A percentile compares a stretch with the other conserved stretches of the same genome.
Conservation (phyloP, 495 filamentous ascomycete genomes). For the Neurospora intermedia region DNA sequence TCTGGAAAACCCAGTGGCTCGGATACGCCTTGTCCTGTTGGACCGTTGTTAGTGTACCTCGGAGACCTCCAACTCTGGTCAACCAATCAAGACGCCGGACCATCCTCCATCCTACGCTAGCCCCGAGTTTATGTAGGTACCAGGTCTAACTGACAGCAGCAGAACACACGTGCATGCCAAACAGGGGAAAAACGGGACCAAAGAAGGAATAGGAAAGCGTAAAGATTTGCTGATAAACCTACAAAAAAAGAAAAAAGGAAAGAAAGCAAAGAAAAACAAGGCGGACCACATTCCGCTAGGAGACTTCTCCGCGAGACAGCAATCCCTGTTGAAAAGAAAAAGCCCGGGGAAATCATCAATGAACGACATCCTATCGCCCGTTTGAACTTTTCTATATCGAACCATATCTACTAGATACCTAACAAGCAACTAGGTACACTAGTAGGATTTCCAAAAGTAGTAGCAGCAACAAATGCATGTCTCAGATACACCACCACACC, state of each 20-base stretch:
- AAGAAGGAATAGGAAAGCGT: neutral
- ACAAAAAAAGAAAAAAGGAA: neutral
- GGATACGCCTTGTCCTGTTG: neutral
- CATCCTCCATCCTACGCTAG: neutral
- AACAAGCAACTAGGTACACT: neutral
- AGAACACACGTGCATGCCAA: neutral
- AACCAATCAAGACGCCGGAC: neutral
- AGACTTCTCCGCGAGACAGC: neutral
- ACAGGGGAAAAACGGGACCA: neutral
- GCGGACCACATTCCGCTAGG: neutral
- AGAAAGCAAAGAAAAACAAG: neutral
- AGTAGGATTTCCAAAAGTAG: neutral
- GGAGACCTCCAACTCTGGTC: neutral
- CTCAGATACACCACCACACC: neutral
- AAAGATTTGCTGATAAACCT: neutral
- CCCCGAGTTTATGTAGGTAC: neutral
- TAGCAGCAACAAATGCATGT: neutral
- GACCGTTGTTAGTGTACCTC: neutral
- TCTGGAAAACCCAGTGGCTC: neutral
- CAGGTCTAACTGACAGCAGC: neutral
- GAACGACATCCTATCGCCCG: neutral
- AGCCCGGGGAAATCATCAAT: neutral
- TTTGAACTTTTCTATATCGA: neutral
- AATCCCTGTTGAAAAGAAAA: neutral
- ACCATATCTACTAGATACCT: neutral